phyloP scores from a whole-genome alignment of 2,329 filamentous ascomycete genomes.

The Talaromyces sp. region DNA sequence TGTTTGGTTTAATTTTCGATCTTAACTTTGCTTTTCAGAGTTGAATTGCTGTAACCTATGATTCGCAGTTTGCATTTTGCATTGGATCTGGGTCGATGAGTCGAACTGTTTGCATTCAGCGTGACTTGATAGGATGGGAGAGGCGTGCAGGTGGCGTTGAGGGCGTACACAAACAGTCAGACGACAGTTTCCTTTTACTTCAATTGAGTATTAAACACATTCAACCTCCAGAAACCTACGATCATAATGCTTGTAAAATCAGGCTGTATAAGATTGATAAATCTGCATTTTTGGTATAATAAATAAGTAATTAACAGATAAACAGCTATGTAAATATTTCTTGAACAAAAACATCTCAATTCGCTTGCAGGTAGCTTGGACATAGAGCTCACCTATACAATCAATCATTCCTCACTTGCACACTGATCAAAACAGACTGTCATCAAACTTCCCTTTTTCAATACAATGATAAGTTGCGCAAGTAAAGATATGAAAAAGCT shows the following conservation, averaged over 20 bases:
- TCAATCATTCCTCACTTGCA: neutral
- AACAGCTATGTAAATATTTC: slow-evolving; percentile 15
- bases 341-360: slow-evolving; percentile 2
- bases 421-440: neutral
- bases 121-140: neutral
- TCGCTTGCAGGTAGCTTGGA: slow-evolving; percentile 7
- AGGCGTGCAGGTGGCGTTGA: neutral
- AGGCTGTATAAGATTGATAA: neutral
- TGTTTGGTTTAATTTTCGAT: neutral
- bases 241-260: neutral
- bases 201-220: neutral
- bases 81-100: neutral
- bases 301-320: slow-evolving; percentile 10
- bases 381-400: slow-evolving; percentile 1
- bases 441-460: neutral
- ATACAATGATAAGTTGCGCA: slow-evolving; percentile 4
- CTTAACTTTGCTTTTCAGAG: neutral
- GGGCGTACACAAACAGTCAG: neutral
- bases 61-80: neutral
- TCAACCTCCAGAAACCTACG: neutral
- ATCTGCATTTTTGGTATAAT: slow-evolving; percentile 9
- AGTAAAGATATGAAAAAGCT: slow-evolving; percentile 4
- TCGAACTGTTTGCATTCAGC: neutral
- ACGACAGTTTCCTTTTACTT: neutral
- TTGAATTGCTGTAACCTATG: neutral